Conservation (phyloP, 495 filamentous ascomycete genomes). For the Aspergillus bertholletiae region DNA sequence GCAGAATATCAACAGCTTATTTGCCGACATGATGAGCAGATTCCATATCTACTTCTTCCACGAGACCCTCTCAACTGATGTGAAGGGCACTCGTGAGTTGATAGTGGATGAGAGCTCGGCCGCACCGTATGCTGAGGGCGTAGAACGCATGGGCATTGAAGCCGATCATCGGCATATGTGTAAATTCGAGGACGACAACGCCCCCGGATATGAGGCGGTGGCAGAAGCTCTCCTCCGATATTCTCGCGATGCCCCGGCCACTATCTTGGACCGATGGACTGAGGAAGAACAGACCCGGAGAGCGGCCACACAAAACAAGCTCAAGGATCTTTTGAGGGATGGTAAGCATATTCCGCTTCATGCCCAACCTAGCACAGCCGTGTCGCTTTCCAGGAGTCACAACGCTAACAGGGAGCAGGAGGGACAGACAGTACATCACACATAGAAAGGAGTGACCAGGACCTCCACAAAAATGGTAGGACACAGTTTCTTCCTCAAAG, state of each 20-base stretch:
- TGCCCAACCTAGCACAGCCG: not conserved
- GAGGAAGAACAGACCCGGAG: slow-evolving; percentile 56
- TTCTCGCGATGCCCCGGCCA: slow-evolving; percentile 53
- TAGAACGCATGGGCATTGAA: slow-evolving; percentile 74
- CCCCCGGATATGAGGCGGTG: slow-evolving; percentile 72
- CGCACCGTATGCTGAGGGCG: slow-evolving; percentile 68
- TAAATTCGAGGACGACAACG: slow-evolving; percentile 70
- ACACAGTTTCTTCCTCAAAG: slow-evolving; percentile 24
- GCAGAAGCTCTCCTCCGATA: slow-evolving; percentile 70
- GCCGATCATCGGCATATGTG: slow-evolving; percentile 85
- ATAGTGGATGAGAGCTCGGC: slow-evolving; percentile 77
- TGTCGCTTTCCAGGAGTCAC: not conserved
- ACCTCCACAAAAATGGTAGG: slow-evolving; percentile 30
- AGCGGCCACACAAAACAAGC: slow-evolving; percentile 33
- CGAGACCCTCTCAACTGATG: slow-evolving; percentile 63
- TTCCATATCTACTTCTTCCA: slow-evolving; percentile 74
- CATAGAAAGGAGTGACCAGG: slow-evolving; percentile 19
- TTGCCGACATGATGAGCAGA: slow-evolving; percentile 66
- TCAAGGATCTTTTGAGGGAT: slow-evolving; percentile 32
- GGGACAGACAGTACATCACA: slow-evolving; percentile 15
- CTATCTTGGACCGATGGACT: slow-evolving; percentile 60
- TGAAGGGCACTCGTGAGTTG: slow-evolving; percentile 56
- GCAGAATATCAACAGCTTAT: slow-evolving; percentile 75
- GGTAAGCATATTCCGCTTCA: slow-evolving; percentile 13
- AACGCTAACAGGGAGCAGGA: slow-evolving; percentile 6